A percentile compares a stretch with the other conserved stretches of the same genome.
These are phyloP conservation scores for Coniella lustricola DNA, from an alignment of 2,329 filamentous ascomycete species.

Conservation along the genomic window DNA sequence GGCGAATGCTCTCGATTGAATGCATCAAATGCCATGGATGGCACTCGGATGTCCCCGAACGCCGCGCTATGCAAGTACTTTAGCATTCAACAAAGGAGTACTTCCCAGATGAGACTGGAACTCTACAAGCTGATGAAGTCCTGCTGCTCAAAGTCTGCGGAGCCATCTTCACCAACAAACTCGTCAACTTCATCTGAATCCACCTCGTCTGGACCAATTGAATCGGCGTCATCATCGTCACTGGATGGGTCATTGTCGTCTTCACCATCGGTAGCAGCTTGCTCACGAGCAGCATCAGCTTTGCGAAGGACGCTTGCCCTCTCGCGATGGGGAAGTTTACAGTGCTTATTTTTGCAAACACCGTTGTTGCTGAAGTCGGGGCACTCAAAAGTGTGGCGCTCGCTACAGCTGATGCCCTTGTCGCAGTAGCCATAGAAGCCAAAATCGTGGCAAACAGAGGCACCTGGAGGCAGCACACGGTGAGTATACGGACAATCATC, in stretches of 20 bases:
- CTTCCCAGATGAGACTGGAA: neutral
- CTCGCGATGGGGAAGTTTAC: conserved; percentile 81
- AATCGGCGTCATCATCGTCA: conserved; percentile 66
- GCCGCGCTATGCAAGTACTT: conserved; percentile 4
- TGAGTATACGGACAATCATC: conserved; percentile 81
- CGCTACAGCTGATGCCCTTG: conserved; percentile 67
- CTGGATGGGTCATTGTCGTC: conserved; percentile 64
- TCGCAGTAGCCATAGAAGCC: conserved; percentile 84
- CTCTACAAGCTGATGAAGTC: conserved; percentile 43
- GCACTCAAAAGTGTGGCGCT: conserved; percentile 88
- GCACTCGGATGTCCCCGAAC: neutral
- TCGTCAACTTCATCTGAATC: conserved; percentile 70
- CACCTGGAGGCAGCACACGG: conserved; percentile 66
- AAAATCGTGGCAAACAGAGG: conserved; percentile 77
- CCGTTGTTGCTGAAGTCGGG: conserved; percentile 92
- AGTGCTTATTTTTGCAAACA: conserved; percentile 71
- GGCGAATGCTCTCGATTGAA: too few species aligned
- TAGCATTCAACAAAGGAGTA: neutral
- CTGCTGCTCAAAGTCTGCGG: conserved; percentile 49
- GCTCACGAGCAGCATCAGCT: conserved; percentile 43
- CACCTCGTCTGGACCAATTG: conserved; percentile 67
- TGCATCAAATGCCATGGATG: neutral
- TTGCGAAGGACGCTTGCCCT: conserved; percentile 74
- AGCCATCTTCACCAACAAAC: conserved; percentile 50
- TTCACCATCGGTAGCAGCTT: conserved; percentile 39